A percentile compares a stretch with the other conserved stretches of the same genome.
These are phyloP conservation scores for Fraxinus anomala DNA, from an alignment of 257 asterid species.

Conservation along the genomic window DNA sequence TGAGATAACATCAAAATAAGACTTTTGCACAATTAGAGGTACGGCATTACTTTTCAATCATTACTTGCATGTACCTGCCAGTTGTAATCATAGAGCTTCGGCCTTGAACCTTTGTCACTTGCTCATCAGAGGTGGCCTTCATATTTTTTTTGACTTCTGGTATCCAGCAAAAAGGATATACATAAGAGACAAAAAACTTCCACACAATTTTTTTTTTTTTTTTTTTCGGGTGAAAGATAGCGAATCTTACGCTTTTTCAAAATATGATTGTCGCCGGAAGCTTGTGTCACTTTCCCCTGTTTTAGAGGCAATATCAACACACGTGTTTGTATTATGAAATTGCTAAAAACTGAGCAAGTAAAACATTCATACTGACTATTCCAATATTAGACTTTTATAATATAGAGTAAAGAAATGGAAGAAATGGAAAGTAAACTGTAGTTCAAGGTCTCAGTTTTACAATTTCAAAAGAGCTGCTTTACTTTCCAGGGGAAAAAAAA, in stretches of 20 bases:
- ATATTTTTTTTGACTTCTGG: constrained; percentile 42
- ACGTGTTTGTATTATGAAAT: constrained; percentile 15
- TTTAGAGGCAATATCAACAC: constrained; percentile 32
- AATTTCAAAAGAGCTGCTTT: constrained; percentile 12
- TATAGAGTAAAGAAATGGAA: constrained; percentile 10
- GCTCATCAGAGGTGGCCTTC: constrained; percentile 40
- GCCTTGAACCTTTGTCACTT: constrained; percentile 43
- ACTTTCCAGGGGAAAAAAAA: neutral
- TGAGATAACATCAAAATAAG: constrained; percentile 8
- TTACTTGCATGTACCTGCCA: constrained; percentile 42
- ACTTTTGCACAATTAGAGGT: neutral
- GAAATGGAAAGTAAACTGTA: constrained; percentile 8
- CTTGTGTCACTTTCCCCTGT: constrained; percentile 50
- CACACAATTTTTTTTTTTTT: constrained; percentile 9
- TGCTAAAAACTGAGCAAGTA: neutral
- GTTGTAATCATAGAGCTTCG: constrained; percentile 41
- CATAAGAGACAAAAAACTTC: constrained; percentile 8
- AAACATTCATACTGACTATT: constrained; percentile 10
- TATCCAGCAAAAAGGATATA: constrained; percentile 27
- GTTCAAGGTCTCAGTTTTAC: neutral
- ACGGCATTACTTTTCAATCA: constrained; percentile 15
- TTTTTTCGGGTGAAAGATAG: neutral
- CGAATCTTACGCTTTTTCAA: constrained; percentile 51
- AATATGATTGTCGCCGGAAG: constrained; percentile 36
- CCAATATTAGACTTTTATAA: neutral